Evolutionary conservation across 257 asterid genomes (phyloP), one percentile per base, ranked within the genome.

Genomic region (Salvia hispanica): DNA sequence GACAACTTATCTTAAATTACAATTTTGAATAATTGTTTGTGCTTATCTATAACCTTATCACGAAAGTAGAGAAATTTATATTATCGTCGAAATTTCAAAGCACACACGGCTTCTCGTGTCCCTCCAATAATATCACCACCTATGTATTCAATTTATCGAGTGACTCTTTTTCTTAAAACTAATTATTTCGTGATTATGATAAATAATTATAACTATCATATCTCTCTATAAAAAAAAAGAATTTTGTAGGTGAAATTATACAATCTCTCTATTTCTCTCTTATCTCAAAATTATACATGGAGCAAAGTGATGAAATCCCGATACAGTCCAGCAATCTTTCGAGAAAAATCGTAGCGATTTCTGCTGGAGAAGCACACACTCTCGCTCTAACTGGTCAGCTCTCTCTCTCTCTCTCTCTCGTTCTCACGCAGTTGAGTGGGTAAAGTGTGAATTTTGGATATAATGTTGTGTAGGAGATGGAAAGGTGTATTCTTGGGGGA

Each of bases 301-400:
- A 69, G 76, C 66, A 67, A 72, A 64, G 58, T 34, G 58, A 14
- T 7, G 59, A 28, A 43, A 56, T 33, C 47, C 69, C 73, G 4
- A 43, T 33, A 5, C 63, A 58, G 18, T 60, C 78, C 14, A 70
- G 61, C 64, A 71, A 75, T 34, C 39, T 81, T 70, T 85, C 93
- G 12, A 77, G 77, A 65, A 89, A 83, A 75, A 77, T 84, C 63
- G 64, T 76, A 21, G 77, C 87, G 46, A 58, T 82, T 64, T 84
- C 91, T 9, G 84, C 91, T 43, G 98, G 98, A 4, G 98, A 92
- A 87, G 89, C 98, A 70, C 98, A 89, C 71, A 89, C 96, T 71
- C 87, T 92, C 69, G 95, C 87, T 81, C 91, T 89, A 54, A 64
- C 91, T 36, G 98, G 98, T 89, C 62, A 33, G 45, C 59, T 8